Evolutionary conservation across 805 yeast species (phyloP), one percentile per base, ranked within the genome.

Genomic region (Schwanniomyces yamadae): DNA sequence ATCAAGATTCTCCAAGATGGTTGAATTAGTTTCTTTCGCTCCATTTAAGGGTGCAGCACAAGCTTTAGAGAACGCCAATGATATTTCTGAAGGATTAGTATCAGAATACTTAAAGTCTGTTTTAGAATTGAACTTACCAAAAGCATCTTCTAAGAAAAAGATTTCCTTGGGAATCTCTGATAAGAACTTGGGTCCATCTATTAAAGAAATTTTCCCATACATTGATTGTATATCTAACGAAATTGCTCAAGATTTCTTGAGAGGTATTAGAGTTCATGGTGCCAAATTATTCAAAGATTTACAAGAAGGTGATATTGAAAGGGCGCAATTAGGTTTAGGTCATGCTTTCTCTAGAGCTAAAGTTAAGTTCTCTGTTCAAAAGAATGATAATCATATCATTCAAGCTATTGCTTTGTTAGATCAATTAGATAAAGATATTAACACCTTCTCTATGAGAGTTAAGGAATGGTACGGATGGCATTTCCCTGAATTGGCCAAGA

Each of bases 41-140:
- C 99, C 99, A 33, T 93, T 93, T 78, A 90, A 93, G 69, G 97
- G 97, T 56, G 99, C 99, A 43, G 98, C 99, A 35, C 98, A 93
- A 68, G 99, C 99, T 42, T 78, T 93, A 57, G 98, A 91, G 68
- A 93, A 93, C 61, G 97, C 98, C 51, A 93, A 93, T 61, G 98
- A 93, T 61, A 84, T 93, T 52, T 86, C 96, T 48, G 99, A 93
- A 71, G 99, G 99, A 57, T 77, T 90, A 52, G 95, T 91, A 39
- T 84, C 90, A 41, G 98, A 93, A 53, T 86, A 85, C 68, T 78
- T 93, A 68, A 88, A 87, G 64, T 79, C 95, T 25, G 77, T 93
- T 38, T 70, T 93, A 50, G 98, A 91, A 69, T 72, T 89, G 59
- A 91, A 90, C 73, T 68, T 93, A 54, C 99, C 99, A 62, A 82